A percentile compares a stretch with the other conserved stretches of the same genome.
Conservation (phyloP, 2,329 filamentous ascomycete species). For the Fusarium sp. region DNA sequence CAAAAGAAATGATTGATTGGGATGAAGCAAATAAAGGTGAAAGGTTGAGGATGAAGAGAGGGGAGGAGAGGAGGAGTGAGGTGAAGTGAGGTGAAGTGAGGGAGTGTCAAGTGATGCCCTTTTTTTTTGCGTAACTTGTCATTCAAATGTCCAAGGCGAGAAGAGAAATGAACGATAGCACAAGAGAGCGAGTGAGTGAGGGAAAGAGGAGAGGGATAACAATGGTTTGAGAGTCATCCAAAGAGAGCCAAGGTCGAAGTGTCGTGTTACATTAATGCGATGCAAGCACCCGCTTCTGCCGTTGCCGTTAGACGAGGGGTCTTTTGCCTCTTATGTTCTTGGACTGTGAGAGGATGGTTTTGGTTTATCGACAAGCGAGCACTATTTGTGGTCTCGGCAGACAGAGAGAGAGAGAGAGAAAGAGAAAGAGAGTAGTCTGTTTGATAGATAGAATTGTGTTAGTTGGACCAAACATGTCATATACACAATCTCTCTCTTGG, state of each 20-base stretch:
- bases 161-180: background rate
- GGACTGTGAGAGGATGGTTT: background rate
- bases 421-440: background rate
- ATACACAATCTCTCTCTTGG: background rate
- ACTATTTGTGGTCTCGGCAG: background rate
- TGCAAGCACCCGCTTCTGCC: constrained; percentile 28
- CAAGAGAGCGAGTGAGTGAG: background rate
- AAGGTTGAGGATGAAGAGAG: background rate
- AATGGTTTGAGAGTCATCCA: constrained; percentile 15
- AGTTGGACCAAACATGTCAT: background rate
- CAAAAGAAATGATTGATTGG: background rate
- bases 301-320: background rate
- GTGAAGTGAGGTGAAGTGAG: background rate
- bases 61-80: background rate
- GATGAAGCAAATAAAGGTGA: background rate
- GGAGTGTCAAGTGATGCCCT: background rate
- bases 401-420: background rate
- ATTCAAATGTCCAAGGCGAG: background rate
- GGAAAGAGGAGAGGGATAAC: background rate
- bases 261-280: constrained; percentile 20
- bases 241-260: constrained; percentile 19
- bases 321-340: background rate
- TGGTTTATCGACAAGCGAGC: background rate
- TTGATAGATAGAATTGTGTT: background rate
- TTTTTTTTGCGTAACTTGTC: constrained; percentile 7